phyloP scores from a whole-genome alignment of 2,329 filamentous ascomycete genomes.

The Aspergillus hortae region DNA sequence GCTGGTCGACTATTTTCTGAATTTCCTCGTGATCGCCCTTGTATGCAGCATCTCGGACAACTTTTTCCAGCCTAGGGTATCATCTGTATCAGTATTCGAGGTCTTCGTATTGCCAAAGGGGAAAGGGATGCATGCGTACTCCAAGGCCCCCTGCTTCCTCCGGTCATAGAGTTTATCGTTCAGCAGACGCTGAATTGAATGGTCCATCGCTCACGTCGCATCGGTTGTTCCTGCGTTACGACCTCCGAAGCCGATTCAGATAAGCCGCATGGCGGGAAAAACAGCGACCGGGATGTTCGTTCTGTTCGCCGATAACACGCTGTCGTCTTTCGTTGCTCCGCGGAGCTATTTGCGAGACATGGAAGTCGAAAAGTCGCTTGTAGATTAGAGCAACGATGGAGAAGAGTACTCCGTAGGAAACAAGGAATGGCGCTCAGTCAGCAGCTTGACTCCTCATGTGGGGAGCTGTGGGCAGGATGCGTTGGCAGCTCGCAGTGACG shows the following conservation, averaged over 20 bases:
- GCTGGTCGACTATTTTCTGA: constrained; percentile 84
- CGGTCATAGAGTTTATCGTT: constrained; percentile 99
- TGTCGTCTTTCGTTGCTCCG: background rate
- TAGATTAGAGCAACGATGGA: background rate
- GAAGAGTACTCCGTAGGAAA: background rate
- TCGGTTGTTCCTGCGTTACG: constrained; percentile 17
- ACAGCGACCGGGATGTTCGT: background rate
- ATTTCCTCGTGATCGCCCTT: constrained; percentile 76
- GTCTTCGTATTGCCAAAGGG: background rate
- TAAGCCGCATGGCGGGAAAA: constrained; percentile 24
- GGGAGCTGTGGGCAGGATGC: constrained; percentile 9
- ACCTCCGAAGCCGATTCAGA: constrained; percentile 18
- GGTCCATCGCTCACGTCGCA: constrained; percentile 64
- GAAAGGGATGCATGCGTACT: constrained; percentile 58
- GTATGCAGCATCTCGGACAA: constrained; percentile 79
- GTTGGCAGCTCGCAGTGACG: constrained; percentile 15
- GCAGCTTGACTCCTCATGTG: background rate
- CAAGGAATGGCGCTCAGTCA: background rate
- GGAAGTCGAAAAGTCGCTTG: background rate
- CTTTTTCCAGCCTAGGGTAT: constrained; percentile 70
- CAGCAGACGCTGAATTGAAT: constrained; percentile 80
- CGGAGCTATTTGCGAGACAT: background rate
- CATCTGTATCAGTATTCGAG: constrained; percentile 5
- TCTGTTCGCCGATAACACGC: background rate
- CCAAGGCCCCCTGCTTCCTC: constrained; percentile 90